These are phyloP conservation scores for Harringtonia aguacate DNA, from an alignment of 2,329 filamentous ascomycete species.

Conservation along the genomic window DNA sequence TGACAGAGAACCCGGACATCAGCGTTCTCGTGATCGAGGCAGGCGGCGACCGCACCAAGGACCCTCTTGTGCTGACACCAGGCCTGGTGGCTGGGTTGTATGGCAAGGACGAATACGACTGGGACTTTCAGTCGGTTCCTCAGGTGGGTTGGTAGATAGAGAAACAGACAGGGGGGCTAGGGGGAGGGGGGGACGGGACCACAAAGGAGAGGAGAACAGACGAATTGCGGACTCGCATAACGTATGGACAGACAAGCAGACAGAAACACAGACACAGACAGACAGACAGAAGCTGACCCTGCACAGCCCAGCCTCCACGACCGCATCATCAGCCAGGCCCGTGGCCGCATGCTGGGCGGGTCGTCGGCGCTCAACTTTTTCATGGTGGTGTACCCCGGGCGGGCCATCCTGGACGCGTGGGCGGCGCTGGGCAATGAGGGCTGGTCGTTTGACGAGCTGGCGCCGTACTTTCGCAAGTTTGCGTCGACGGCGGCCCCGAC, in stretches of 20 bases:
- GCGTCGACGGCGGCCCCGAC: conserved; percentile 19
- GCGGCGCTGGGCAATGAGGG: conserved; percentile 44
- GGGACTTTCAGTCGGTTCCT: conserved; percentile 25
- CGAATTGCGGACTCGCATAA: too few relatives aligned
- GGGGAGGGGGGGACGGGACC: too few relatives aligned
- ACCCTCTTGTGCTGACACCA: conserved; percentile 18
- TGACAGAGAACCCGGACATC: conserved; percentile 24
- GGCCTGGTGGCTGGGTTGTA: conserved; percentile 22
- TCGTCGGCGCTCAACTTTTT: conserved; percentile 51
- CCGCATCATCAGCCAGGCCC: conserved; percentile 19
- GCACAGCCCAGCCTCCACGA: conserved; percentile 17
- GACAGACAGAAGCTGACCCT: background rate
- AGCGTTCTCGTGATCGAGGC: conserved; percentile 26
- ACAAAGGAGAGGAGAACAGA: too few relatives aligned
- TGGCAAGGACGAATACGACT: conserved; percentile 27
- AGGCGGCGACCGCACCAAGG: conserved; percentile 11
- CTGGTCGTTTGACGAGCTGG: conserved; percentile 40
- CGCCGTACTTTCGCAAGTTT: conserved; percentile 24
- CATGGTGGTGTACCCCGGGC: conserved; percentile 37
- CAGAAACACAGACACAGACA: background rate
- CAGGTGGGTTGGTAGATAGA: conserved; percentile 18
- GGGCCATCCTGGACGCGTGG: conserved; percentile 45
- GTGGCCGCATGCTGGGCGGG: conserved; percentile 44
- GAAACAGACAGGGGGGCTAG: too few relatives aligned
- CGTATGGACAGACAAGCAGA: background rate